Evolutionary conservation across 768 basidiomycete genomes (phyloP).

Genomic region (Russula foetens): DNA sequence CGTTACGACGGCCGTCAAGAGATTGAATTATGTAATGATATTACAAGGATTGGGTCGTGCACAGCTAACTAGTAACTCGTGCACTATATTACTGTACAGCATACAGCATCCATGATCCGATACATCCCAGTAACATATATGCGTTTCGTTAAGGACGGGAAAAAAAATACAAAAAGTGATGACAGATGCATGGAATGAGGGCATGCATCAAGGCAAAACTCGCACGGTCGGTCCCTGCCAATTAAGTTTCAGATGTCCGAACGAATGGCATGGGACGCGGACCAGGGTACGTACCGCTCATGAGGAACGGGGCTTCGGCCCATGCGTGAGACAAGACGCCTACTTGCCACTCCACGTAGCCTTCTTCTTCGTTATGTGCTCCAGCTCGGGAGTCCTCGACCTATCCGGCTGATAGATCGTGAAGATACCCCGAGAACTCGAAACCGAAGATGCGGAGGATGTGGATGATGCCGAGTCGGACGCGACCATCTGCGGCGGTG

Average conservation of each 20-base stretch:
- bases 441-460: conserved; percentile 6
- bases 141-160: neutral
- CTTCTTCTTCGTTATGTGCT: conserved; percentile 36
- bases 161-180: neutral
- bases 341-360: conserved; percentile 22
- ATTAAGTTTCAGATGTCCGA: neutral
- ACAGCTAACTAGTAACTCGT: neutral
- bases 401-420: conserved; percentile 43
- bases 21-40: conserved; percentile 1
- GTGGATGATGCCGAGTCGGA: conserved; percentile 5
- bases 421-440: conserved; percentile 31
- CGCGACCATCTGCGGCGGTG: neutral
- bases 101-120: neutral
- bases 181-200: neutral
- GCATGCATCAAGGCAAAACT: neutral
- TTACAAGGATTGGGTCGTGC: neutral
- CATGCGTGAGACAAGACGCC: neutral
- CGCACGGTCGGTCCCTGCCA: neutral
- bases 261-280: neutral
- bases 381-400: conserved; percentile 48
- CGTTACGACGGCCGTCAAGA: neutral
- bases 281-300: neutral
- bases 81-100: neutral
- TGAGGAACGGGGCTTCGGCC: neutral
- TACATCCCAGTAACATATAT: neutral